Percentiles rank a stretch among this genome's conserved stretches.
phyloP scores from a whole-genome alignment of 106 monocot species.

The Cymbidium sinense region DNA sequence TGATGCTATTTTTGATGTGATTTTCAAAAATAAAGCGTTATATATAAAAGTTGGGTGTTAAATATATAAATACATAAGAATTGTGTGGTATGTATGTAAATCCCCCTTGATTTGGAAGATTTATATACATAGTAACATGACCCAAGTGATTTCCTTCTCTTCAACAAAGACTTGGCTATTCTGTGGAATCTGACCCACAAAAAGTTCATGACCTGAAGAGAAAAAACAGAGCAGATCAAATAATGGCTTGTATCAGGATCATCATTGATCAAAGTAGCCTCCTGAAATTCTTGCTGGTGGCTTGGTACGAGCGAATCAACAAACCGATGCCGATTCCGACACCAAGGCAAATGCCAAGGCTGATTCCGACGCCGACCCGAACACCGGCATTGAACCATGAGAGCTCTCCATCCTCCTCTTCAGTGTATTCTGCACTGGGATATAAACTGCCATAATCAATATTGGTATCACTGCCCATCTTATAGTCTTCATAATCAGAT shows the following conservation, averaged over 20 bases:
- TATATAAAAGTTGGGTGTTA: too few relatives aligned
- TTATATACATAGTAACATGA: too few relatives aligned
- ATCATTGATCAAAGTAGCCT: slow-evolving; percentile 13
- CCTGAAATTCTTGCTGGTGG: slow-evolving; percentile 42
- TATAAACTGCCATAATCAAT: slow-evolving; percentile 40
- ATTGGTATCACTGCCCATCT: slow-evolving; percentile 28
- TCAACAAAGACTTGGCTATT: too few relatives aligned
- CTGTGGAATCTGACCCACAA: too few relatives aligned
- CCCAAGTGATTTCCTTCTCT: too few relatives aligned
- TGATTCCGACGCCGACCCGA: slow-evolving; percentile 60
- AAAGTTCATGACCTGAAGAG: not conserved
- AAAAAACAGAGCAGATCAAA: not conserved
- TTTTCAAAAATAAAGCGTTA: too few relatives aligned
- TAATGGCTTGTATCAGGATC: not conserved
- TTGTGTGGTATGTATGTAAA: too few relatives aligned
- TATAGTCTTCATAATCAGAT: slow-evolving; percentile 27
- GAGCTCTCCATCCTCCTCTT: slow-evolving; percentile 63
- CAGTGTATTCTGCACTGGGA: slow-evolving; percentile 27
- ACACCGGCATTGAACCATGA: slow-evolving; percentile 84
- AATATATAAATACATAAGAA: too few relatives aligned
- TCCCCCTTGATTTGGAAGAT: too few relatives aligned
- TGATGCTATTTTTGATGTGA: too few relatives aligned
- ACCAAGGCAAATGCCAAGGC: slow-evolving; percentile 62
- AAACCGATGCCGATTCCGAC: slow-evolving; percentile 65
- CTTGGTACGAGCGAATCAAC: slow-evolving; percentile 44